Evolutionary conservation across 83 land plant species (phyloP).

Genomic region (Picea abies): DNA sequence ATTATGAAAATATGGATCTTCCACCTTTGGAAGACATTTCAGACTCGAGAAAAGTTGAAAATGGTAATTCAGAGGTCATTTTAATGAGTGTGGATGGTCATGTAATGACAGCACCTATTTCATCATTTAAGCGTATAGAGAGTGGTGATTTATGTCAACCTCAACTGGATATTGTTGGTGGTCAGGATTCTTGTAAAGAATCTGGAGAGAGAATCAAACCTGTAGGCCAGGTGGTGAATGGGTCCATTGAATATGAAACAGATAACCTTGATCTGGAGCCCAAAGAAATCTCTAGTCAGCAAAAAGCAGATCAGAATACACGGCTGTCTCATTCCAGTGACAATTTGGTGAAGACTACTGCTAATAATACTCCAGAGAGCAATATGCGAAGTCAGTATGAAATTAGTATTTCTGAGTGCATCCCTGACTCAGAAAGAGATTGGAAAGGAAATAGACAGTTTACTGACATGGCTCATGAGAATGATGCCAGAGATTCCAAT

Average conservation of each 20-base stretch:
- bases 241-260: not conserved
- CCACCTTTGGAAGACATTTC: constrained; percentile 30
- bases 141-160: constrained; percentile 22
- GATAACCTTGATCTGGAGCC: too few relatives aligned
- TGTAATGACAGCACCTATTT: constrained; percentile 64
- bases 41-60: constrained; percentile 26
- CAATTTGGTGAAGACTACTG: constrained; percentile 6
- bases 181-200: too few relatives aligned
- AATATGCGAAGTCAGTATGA: not conserved
- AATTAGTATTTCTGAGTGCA: not conserved
- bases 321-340: constrained; percentile 2
- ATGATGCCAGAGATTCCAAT: not conserved
- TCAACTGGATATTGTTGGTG: constrained; percentile 21
- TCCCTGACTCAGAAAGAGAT: not conserved
- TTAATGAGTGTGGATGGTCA: constrained; percentile 68
- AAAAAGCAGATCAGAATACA: not conserved
- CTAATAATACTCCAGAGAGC: not conserved
- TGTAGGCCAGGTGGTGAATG: not conserved
- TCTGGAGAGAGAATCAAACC: constrained; percentile 17
- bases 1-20: constrained; percentile 21
- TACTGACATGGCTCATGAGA: not conserved
- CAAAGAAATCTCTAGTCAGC: too few relatives aligned
- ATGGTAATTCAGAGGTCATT: constrained; percentile 48
- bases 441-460: not conserved
- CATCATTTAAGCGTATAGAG: constrained; percentile 29